phyloP scores from a whole-genome alignment of 2,329 filamentous ascomycete genomes.

The Diplodia corticola region DNA sequence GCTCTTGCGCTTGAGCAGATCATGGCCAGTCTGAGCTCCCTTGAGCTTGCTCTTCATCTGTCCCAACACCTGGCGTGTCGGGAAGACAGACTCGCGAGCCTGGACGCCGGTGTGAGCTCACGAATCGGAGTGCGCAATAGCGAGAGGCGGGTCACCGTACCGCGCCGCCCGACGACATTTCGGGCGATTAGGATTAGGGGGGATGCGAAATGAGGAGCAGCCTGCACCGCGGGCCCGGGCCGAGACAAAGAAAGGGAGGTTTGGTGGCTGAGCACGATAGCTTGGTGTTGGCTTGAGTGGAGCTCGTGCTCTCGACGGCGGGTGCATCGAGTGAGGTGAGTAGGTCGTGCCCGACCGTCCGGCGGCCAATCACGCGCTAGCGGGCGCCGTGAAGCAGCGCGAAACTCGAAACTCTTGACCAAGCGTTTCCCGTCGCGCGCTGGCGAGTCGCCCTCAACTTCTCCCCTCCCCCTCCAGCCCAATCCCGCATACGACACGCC shows the following conservation, averaged over 20 bases:
- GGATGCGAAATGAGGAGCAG: slow-evolving; percentile 4
- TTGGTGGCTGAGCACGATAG: slow-evolving; percentile 10
- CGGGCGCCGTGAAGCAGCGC: neutral
- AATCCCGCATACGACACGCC: slow-evolving; percentile 10
- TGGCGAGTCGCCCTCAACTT: neutral
- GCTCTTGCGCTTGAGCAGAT: slow-evolving; percentile 93
- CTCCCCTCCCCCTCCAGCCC: neutral
- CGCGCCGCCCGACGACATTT: slow-evolving; percentile 55
- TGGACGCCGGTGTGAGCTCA: slow-evolving; percentile 43
- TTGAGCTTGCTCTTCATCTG: slow-evolving; percentile 99
- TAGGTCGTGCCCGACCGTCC: slow-evolving; percentile 11
- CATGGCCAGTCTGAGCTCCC: slow-evolving; percentile 75
- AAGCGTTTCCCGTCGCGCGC: neutral
- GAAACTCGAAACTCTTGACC: slow-evolving; percentile 19
- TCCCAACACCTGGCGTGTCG: slow-evolving; percentile 93
- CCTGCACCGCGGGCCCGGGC: neutral
- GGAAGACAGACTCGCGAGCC: slow-evolving; percentile 96
- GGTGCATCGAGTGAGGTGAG: neutral
- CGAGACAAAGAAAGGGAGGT: slow-evolving; percentile 6
- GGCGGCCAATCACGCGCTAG: slow-evolving; percentile 17
- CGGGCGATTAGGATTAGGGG: slow-evolving; percentile 22
- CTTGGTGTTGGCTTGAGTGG: slow-evolving; percentile 11
- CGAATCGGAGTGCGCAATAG: slow-evolving; percentile 26
- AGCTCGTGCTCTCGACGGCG: slow-evolving; percentile 11
- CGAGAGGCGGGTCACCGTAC: slow-evolving; percentile 40